These are phyloP conservation scores for Trametes gibbosa DNA, from an alignment of 768 basidiomycete species.

Conservation along the genomic window DNA sequence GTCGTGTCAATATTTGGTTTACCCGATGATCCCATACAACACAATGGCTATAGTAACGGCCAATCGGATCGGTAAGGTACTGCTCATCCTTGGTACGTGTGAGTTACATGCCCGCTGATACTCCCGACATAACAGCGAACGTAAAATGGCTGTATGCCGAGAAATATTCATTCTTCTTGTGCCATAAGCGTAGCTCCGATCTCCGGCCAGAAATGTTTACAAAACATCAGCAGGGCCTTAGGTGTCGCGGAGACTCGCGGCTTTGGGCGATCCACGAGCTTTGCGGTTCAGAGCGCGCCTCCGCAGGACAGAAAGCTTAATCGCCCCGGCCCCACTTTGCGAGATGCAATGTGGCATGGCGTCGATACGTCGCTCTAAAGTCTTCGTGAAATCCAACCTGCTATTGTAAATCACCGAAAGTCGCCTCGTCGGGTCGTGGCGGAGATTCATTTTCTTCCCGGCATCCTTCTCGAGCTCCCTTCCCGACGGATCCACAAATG, in stretches of 20 bases:
- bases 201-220: background rate
- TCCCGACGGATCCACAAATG: background rate
- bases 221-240: background rate
- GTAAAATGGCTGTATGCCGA: background rate
- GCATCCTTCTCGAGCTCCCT: background rate
- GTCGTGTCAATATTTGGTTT: background rate
- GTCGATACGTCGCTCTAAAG: background rate
- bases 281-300: background rate
- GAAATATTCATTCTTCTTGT: background rate
- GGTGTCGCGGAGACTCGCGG: background rate
- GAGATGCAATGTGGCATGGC: background rate
- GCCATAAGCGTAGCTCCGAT: background rate
- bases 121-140: conserved; percentile 1
- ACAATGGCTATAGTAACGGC: background rate
- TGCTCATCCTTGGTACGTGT: background rate
- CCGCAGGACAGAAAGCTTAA: background rate
- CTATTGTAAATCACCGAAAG: background rate
- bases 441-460: background rate
- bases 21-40: conserved; percentile 4
- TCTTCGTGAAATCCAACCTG: background rate
- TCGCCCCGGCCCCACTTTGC: background rate
- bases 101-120: background rate
- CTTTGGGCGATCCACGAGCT: background rate
- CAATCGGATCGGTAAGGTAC: background rate
- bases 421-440: background rate